phyloP scores from a whole-genome alignment of 805 yeast species.

The Grigorovia yakushimaensis region DNA sequence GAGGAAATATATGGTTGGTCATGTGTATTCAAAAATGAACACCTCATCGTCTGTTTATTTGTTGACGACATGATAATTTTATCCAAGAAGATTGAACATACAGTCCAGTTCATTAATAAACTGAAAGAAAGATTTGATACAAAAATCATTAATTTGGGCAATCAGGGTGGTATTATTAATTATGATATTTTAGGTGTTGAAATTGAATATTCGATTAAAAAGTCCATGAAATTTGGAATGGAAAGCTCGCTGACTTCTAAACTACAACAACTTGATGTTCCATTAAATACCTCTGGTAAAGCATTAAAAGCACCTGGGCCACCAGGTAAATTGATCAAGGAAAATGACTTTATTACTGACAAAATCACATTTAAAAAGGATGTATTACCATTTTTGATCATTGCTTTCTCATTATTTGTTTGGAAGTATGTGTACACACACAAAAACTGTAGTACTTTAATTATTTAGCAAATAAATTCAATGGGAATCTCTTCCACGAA shows the following conservation, averaged over 20 bases:
- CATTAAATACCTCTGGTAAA: too few species aligned
- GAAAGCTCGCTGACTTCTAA: constrained; percentile 4
- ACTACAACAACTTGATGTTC: not conserved
- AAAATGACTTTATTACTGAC: too few species aligned
- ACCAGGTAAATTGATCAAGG: too few species aligned
- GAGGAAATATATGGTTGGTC: constrained; percentile 7
- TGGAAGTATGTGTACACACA: too few species aligned
- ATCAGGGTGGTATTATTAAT: not conserved
- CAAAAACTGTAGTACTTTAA: too few species aligned
- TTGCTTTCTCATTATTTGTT: too few species aligned
- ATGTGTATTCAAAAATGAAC: constrained; percentile 4
- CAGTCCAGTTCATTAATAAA: not conserved
- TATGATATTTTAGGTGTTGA: not conserved
- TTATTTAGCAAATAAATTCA: too few species aligned
- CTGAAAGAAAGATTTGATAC: constrained; percentile 5
- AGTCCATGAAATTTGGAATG: constrained; percentile 6
- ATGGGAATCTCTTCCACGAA: too few species aligned
- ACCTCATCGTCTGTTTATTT: constrained; percentile 5
- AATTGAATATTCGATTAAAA: not conserved
- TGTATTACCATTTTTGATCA: too few species aligned
- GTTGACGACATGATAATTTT: constrained; percentile 7
- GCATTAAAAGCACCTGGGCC: too few species aligned
- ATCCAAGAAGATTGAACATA: constrained; percentile 9
- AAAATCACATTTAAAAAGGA: too few species aligned
- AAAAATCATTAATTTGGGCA: constrained; percentile 7